These are phyloP conservation scores for Houttuynia cordata DNA, from an alignment of 164 flowering plant species.

Conservation along the genomic window DNA sequence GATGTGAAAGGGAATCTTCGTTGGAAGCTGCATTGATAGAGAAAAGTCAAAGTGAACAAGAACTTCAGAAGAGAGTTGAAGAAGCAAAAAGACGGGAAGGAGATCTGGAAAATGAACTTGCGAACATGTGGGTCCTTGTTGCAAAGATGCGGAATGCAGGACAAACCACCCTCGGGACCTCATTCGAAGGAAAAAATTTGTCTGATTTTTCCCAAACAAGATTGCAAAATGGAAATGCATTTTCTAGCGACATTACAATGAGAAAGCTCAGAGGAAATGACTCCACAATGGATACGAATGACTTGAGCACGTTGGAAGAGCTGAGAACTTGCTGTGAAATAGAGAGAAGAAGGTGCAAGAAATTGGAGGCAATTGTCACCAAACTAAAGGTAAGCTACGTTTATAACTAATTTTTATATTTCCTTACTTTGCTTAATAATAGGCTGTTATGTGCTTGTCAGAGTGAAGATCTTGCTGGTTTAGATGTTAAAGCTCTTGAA, in stretches of 20 bases:
- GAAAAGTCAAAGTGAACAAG: slow-evolving; percentile 40
- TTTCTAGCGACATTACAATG: slow-evolving; percentile 13
- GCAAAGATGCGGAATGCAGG: slow-evolving; percentile 48
- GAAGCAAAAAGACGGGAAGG: slow-evolving; percentile 53
- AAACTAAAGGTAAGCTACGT: slow-evolving; percentile 38
- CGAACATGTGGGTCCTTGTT: slow-evolving; percentile 69
- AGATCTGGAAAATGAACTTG: slow-evolving; percentile 64
- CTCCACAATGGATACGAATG: slow-evolving; percentile 7
- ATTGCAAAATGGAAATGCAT: slow-evolving; percentile 12
- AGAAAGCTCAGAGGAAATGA: slow-evolving; percentile 15
- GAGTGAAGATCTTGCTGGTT: slow-evolving; percentile 40
- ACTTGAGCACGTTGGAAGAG: slow-evolving; percentile 21
- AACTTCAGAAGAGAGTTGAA: slow-evolving; percentile 36
- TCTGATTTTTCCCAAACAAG: slow-evolving; percentile 4
- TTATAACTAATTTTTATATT: background rate
- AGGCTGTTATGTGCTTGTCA: slow-evolving; percentile 11
- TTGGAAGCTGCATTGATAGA: slow-evolving; percentile 42
- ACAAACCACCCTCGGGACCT: slow-evolving; percentile 15
- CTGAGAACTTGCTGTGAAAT: slow-evolving; percentile 21
- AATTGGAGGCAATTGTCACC: slow-evolving; percentile 34
- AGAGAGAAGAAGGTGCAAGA: slow-evolving; percentile 43
- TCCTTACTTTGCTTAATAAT: background rate
- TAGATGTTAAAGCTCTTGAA: slow-evolving; percentile 38
- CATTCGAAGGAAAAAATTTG: slow-evolving; percentile 14
- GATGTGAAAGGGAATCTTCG: slow-evolving; percentile 46